These are phyloP conservation scores for Austroboletus niveus DNA, from an alignment of 1,284 basidiomycete species.

Conservation along the genomic window DNA sequence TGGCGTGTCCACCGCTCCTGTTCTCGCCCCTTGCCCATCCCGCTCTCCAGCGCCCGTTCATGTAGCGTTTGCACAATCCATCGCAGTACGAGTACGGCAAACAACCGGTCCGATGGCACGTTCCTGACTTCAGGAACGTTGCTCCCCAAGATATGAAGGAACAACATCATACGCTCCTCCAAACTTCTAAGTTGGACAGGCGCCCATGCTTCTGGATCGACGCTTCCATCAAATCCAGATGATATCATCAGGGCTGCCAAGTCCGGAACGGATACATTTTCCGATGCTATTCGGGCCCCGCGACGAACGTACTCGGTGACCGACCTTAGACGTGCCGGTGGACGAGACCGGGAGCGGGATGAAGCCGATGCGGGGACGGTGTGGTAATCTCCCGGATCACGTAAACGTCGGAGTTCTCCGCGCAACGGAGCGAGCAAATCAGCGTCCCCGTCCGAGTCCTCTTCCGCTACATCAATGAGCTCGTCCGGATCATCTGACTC, in stretches of 20 bases:
- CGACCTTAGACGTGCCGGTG: slow-evolving; percentile 33
- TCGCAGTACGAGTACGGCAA: slow-evolving; percentile 55
- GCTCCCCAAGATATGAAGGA: slow-evolving; percentile 60
- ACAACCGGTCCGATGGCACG: slow-evolving; percentile 45
- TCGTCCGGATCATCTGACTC: slow-evolving; percentile 45
- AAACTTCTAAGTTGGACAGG: slow-evolving; percentile 48
- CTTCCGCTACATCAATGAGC: slow-evolving; percentile 59
- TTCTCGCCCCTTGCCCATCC: slow-evolving; percentile 50
- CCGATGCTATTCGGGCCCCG: slow-evolving; percentile 62
- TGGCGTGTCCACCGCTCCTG: slow-evolving; percentile 66
- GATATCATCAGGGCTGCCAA: slow-evolving; percentile 46
- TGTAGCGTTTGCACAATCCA: slow-evolving; percentile 56
- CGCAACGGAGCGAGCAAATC: slow-evolving; percentile 68
- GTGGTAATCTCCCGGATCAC: slow-evolving; percentile 29
- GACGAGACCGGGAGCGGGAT: slow-evolving; percentile 30
- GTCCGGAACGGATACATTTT: slow-evolving; percentile 51
- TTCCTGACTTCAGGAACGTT: slow-evolving; percentile 47
- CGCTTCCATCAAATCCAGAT: slow-evolving; percentile 31
- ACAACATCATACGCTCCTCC: slow-evolving; percentile 52
- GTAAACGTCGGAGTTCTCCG: slow-evolving; percentile 61
- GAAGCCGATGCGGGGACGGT: slow-evolving; percentile 32
- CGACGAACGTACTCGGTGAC: slow-evolving; percentile 73
- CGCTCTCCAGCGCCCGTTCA: slow-evolving; percentile 46
- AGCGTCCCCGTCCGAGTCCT: slow-evolving; percentile 36
- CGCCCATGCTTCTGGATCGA: slow-evolving; percentile 28